These are phyloP conservation scores for Thelonectria discophora DNA, from an alignment of 2,329 filamentous ascomycete species.

Conservation along the genomic window DNA sequence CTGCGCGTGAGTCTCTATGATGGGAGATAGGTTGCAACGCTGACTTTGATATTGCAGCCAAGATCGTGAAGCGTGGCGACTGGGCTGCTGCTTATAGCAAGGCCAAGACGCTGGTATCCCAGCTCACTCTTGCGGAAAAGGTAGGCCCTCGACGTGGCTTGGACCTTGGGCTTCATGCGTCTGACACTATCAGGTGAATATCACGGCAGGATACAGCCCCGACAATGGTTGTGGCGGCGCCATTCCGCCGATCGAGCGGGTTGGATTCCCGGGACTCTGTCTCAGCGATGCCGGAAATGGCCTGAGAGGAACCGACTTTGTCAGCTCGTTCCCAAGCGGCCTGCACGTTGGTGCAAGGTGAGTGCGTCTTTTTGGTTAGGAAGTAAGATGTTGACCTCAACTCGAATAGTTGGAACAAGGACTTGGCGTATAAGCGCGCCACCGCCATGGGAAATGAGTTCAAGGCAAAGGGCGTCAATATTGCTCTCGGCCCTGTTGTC, in stretches of 20 bases:
- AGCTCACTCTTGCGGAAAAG: slow-evolving; percentile 7
- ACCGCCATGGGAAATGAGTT: slow-evolving; percentile 9
- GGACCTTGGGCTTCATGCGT: background rate
- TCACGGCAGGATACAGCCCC: background rate
- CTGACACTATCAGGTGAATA: background rate
- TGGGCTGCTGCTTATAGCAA: slow-evolving; percentile 7
- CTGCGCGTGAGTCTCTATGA: background rate
- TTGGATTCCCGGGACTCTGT: slow-evolving; percentile 12
- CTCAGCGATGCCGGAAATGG: slow-evolving; percentile 3
- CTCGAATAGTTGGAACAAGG: slow-evolving; percentile 17
- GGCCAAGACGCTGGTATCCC: background rate
- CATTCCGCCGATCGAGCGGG: slow-evolving; percentile 2
- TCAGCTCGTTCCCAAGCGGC: slow-evolving; percentile 6
- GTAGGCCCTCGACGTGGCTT: slow-evolving; percentile 1
- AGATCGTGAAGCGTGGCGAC: background rate
- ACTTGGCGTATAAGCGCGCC: background rate
- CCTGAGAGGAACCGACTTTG: slow-evolving; percentile 5
- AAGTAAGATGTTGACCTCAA: background rate
- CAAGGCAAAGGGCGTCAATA: slow-evolving; percentile 6
- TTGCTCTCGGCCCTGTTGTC: slow-evolving; percentile 9
- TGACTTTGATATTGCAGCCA: background rate
- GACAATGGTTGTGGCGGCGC: slow-evolving; percentile 3
- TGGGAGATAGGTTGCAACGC: background rate
- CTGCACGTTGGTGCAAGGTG: slow-evolving; percentile 11
- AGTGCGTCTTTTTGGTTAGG: background rate